Evolutionary conservation across 495 filamentous ascomycete species (phyloP), one percentile per base, ranked within the genome.

Genomic region (Penicillium canariense): DNA sequence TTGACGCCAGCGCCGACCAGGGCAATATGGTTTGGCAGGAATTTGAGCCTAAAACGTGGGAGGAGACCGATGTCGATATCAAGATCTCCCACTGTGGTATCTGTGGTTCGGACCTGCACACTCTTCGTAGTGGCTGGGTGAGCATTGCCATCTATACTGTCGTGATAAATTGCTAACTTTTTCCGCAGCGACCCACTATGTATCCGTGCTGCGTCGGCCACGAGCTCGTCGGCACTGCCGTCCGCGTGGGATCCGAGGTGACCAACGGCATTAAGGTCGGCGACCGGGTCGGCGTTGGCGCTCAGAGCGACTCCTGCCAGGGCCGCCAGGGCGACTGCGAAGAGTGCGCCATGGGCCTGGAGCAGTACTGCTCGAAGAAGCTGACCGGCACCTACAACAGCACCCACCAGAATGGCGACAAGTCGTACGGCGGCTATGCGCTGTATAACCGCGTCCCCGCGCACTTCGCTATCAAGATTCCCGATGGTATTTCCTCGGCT

Each of bases 261-360:
- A 80, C 81, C 47, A 75, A 65, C 5, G 69, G 78, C 34, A 77
- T 96, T 69, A 86, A 89, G 54, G 66, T 91, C 40, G 91, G 91
- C n/a, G 91, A 96, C 67, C 84, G 90, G 22, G 88, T 94, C 31
- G 92, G 92, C 31, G 88, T 96, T 23, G 91, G 92, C 43, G 91
- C 91, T 1, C 91, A 96, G 72, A 79, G 77, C 30, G 78, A 80
- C 38, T 85, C 86, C 12, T 96, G 90, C 75, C 74, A 77, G 46
- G 76, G 79, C 52, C 69, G 71, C n/a, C 51, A 65, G 23, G 75
- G 81, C 9, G 80, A 84, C 49, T 96, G 91, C 63, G 76, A 85
- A 38, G 86, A 87, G 42, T 94, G 91, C 68, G 66, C 77, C 5
- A 72, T 70, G 17, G 83, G 82, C 14, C 61, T 70, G 53, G 86